Conservation (phyloP, 1,139 yeast genomes). For the Wickerhamomyces sp. region DNA sequence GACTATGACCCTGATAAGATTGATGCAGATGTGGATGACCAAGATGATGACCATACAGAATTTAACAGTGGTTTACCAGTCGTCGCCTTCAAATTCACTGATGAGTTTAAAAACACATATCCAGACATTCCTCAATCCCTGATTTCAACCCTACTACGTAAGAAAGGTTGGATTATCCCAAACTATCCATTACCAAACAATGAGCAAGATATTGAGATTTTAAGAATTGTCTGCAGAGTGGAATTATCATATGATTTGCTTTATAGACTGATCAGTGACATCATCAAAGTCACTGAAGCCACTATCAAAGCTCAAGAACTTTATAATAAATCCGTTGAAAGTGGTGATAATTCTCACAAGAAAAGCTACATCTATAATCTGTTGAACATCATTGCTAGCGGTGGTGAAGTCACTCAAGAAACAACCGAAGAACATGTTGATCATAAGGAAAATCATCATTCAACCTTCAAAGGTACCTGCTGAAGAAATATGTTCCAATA, state of each 20-base stretch:
- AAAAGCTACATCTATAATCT: slow-evolving; percentile 33
- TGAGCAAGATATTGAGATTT: slow-evolving; percentile 51
- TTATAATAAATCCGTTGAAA: slow-evolving; percentile 27
- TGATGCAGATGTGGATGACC: slow-evolving; percentile 26
- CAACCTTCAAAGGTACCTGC: slow-evolving; percentile 53
- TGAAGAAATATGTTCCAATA: slow-evolving; percentile 19
- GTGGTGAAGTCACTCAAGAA: slow-evolving; percentile 25
- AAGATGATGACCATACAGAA: slow-evolving; percentile 32
- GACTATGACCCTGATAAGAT: slow-evolving; percentile 19
- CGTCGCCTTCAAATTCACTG: slow-evolving; percentile 75
- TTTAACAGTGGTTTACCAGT: slow-evolving; percentile 84
- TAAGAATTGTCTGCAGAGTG: slow-evolving; percentile 80
- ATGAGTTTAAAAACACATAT: slow-evolving; percentile 50
- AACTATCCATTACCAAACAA: slow-evolving; percentile 79
- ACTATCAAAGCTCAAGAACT: slow-evolving; percentile 41
- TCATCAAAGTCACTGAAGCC: slow-evolving; percentile 51
- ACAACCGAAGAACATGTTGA: slow-evolving; percentile 22
- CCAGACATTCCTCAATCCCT: slow-evolving; percentile 87
- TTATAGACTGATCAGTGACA: slow-evolving; percentile 66
- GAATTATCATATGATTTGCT: slow-evolving; percentile 68
- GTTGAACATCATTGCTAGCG: slow-evolving; percentile 34
- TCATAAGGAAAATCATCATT: slow-evolving; percentile 32
- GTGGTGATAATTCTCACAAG: slow-evolving; percentile 9
- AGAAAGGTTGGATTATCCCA: slow-evolving; percentile 85
- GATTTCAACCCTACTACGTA: slow-evolving; percentile 67